phyloP scores from a whole-genome alignment of 2,329 filamentous ascomycete species.

The Colletotrichum viniferum region DNA sequence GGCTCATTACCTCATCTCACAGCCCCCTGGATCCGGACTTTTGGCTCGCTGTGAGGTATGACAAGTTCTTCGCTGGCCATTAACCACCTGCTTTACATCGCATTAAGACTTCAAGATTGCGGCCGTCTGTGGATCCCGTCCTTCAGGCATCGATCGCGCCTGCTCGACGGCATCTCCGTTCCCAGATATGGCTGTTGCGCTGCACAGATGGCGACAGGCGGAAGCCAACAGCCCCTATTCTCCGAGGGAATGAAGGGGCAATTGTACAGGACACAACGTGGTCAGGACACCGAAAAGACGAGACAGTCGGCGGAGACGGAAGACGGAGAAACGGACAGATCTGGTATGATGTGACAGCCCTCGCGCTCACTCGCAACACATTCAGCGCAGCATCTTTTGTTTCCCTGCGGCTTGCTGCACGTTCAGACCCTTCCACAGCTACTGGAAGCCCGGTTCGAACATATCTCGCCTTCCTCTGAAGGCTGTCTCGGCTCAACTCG shows the following conservation, averaged over 20 bases:
- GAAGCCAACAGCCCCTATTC: neutral
- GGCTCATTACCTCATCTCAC: neutral
- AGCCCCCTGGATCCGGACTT: neutral
- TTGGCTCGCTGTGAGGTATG: neutral
- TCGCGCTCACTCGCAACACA: neutral
- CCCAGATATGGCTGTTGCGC: neutral
- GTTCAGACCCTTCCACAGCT: slow-evolving; percentile 1
- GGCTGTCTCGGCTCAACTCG: neutral
- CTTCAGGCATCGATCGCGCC: neutral
- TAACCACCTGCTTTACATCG: neutral
- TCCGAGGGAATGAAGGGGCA: neutral
- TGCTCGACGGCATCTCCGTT: neutral
- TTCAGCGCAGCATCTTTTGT: neutral
- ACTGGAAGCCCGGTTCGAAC: neutral
- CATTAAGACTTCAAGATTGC: neutral
- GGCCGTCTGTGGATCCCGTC: neutral
- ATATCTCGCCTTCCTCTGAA: neutral
- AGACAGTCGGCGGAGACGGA: neutral
- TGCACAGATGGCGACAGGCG: neutral
- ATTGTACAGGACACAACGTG: neutral
- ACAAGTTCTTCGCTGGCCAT: neutral
- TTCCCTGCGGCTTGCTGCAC: neutral
- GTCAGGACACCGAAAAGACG: neutral
- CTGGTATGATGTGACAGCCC: slow-evolving; percentile 12
- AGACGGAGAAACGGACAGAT: slow-evolving; percentile 3